A percentile compares a stretch with the other conserved stretches of the same genome.
Evolutionary conservation across 495 filamentous ascomycete species (phyloP).

Genomic region (Lepidopterella palustris): DNA sequence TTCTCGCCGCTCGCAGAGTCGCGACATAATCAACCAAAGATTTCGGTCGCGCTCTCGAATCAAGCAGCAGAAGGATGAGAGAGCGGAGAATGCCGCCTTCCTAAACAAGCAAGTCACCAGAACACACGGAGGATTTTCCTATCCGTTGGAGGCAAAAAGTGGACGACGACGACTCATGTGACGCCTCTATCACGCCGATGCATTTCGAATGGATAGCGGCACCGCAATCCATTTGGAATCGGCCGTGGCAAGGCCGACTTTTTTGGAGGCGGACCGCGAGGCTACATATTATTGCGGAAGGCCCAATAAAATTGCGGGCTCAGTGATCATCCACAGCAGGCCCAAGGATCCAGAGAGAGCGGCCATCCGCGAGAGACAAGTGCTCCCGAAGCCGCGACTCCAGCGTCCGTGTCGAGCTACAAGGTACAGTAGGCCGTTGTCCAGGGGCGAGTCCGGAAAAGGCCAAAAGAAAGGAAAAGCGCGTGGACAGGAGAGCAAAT

Average conservation of each 20-base stretch:
- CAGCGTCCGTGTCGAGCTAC: slow-evolving; percentile 3
- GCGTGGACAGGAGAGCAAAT: neutral
- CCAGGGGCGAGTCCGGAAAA: slow-evolving; percentile 1
- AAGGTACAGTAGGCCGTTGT: neutral
- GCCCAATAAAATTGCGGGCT: neutral
- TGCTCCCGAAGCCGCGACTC: slow-evolving; percentile 14
- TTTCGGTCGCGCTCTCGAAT: neutral
- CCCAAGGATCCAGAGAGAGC: neutral
- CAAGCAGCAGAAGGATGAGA: neutral
- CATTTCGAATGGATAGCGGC: slow-evolving; percentile 13
- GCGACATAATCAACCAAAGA: neutral
- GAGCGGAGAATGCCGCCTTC: slow-evolving; percentile 17
- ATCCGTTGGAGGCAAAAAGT: slow-evolving; percentile 13
- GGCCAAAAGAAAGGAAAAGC: neutral
- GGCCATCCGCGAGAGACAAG: slow-evolving; percentile 2
- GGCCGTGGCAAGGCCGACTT: neutral
- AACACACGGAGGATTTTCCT: slow-evolving; percentile 8
- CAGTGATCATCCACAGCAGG: neutral
- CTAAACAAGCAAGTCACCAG: slow-evolving; percentile 23
- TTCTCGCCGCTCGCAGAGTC: neutral
- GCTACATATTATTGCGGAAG: neutral
- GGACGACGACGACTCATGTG: slow-evolving; percentile 23
- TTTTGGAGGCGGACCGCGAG: neutral
- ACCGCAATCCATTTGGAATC: neutral
- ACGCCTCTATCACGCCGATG: slow-evolving; percentile 7